A percentile compares a stretch with the other conserved stretches of the same genome.
These are phyloP conservation scores for Hibiscus tridactylites DNA, from an alignment of 345 rosid genomes.

Conservation along the genomic window DNA sequence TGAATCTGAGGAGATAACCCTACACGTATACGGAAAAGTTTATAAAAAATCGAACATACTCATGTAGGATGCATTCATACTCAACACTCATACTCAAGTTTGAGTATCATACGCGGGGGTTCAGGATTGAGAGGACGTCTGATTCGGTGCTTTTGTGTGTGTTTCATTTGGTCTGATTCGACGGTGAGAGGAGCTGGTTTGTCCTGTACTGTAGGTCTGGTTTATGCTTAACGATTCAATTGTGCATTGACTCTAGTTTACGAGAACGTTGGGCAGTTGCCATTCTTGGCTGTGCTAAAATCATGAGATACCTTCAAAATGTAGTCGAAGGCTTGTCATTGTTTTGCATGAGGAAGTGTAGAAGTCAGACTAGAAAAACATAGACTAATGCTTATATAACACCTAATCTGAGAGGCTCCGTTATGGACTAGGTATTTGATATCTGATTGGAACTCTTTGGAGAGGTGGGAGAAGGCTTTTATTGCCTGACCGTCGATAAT, in stretches of 20 bases:
- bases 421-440: no score
- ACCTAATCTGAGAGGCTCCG: no score
- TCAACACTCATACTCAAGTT: background rate
- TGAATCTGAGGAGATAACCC: background rate
- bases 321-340: background rate
- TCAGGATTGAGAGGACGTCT: background rate
- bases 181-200: background rate
- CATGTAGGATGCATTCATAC: background rate
- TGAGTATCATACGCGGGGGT: background rate
- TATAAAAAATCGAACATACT: background rate
- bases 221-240: background rate
- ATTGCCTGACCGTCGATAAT: background rate
- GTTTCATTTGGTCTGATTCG: background rate
- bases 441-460: no score
- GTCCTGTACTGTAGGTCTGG: background rate
- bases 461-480: no score
- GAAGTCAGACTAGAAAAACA: background rate
- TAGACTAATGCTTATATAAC: no score
- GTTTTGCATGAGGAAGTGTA: background rate
- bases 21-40: background rate
- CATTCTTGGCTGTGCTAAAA: background rate
- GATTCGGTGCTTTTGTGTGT: background rate
- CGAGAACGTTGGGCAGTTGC: background rate
- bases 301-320: background rate
- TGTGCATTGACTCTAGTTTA: background rate